phyloP scores from a whole-genome alignment of 2,329 filamentous ascomycete species.

The Knufia petricola region DNA sequence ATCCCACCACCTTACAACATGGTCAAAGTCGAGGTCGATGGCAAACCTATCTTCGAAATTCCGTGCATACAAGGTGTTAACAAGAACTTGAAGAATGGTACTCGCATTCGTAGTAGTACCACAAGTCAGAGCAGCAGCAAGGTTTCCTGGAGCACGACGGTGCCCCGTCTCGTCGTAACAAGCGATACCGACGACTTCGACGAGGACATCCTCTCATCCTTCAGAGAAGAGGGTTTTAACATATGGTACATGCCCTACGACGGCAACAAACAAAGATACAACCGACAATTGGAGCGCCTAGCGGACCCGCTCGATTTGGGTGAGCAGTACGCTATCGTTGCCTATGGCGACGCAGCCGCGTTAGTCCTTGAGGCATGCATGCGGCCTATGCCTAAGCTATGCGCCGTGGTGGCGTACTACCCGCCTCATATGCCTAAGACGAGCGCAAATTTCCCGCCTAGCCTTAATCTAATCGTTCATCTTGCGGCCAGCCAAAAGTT shows the following conservation, averaged over 20 bases:
- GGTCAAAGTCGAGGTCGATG: slow-evolving; percentile 12
- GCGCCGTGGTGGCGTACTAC: slow-evolving; percentile 55
- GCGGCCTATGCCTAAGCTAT: slow-evolving; percentile 48
- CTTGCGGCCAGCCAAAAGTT: slow-evolving; percentile 40
- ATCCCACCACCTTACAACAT: background rate
- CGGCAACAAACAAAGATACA: slow-evolving; percentile 42
- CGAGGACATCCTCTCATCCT: slow-evolving; percentile 42
- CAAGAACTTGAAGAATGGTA: background rate
- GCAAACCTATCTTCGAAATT: slow-evolving; percentile 18
- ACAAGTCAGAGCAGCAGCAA: background rate
- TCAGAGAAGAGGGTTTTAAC: slow-evolving; percentile 52
- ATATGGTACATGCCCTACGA: slow-evolving; percentile 49
- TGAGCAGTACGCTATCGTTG: slow-evolving; percentile 55
- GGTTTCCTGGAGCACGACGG: slow-evolving; percentile 15
- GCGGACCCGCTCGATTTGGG: slow-evolving; percentile 46
- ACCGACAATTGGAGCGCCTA: slow-evolving; percentile 41
- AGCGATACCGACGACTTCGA: slow-evolving; percentile 40
- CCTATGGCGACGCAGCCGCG: slow-evolving; percentile 53
- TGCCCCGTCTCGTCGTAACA: slow-evolving; percentile 19
- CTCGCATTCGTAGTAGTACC: slow-evolving; percentile 1
- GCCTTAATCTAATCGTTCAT: slow-evolving; percentile 46
- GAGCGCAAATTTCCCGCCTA: slow-evolving; percentile 28
- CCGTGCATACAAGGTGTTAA: slow-evolving; percentile 1
- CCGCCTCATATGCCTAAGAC: slow-evolving; percentile 48
- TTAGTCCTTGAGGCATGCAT: slow-evolving; percentile 49